Base-by-base conservation (phyloP, 2,329 filamentous ascomycete genomes). In the Epichloe amarillans region DNA sequence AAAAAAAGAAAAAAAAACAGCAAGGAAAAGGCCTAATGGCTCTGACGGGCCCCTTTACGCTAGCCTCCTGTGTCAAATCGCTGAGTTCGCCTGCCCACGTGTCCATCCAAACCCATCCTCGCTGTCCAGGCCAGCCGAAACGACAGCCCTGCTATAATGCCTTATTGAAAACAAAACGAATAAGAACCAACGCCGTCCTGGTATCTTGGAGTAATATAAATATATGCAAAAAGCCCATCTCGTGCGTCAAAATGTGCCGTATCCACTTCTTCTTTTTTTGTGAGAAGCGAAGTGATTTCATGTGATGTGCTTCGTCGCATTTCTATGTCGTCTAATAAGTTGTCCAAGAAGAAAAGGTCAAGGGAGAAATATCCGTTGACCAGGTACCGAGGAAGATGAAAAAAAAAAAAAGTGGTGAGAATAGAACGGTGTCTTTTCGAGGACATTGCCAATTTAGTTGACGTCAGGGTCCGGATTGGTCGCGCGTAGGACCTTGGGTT, bases 401-500 rank as follows among this genome's bases (percentile, higher is more conserved):
- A n/a, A n/a, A n/a, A n/a, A n/a, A n/a, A n/a, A n/a, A 21, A n/a
- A 47, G 17, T 41, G 6, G 30, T 2, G 35, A 41, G 43, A 49
- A 49, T 15, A 30, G 45, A 43, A 46, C 19, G 23, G 15, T 14
- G 12, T 5, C 6, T n/a, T 15, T 15, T n/a, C 15, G 3, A 11
- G 15, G 19, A 14, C n/a, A 7, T 37, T 17, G 11, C 19, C 5
- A 3, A 33, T 19, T 48, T n/a, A 51, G 1, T 37, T 39, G 19
- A 54, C 40, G 21, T 59, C 65, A 1, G 76, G 76, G 57, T 83
- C 79, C 3, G 80, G 79, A 58, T 84, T 84, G 33, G 71, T 79
- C 8, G 79, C 79, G 55, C 80, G 72, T n/a, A 84, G 69, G 7
- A 83, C 77, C 58, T 75, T 69, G 10, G 74, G 72, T 42, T 72